Conservation (phyloP, 345 rosid species). For the Combretum micranthum region DNA sequence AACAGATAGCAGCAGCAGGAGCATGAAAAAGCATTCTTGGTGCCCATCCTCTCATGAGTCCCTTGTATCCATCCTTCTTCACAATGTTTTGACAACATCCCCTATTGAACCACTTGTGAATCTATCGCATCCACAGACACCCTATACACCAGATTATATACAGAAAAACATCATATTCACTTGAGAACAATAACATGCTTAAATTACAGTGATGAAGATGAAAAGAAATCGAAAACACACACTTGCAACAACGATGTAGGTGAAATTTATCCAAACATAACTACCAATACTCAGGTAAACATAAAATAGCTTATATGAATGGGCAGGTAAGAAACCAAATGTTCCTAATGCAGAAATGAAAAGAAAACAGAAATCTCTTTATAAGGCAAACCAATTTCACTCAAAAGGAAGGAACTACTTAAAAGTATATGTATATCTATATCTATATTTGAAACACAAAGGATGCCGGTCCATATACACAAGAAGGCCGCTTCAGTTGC, state of each 20-base stretch:
- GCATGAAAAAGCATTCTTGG: slow-evolving; percentile 99
- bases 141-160: slow-evolving; percentile 36
- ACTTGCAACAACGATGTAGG: background rate
- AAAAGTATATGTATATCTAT: too few relatives aligned
- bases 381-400: too few relatives aligned
- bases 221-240: background rate
- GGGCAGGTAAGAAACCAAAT: too few relatives aligned
- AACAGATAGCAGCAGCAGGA: slow-evolving; percentile 99
- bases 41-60: slow-evolving; percentile 87
- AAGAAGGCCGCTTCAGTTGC: too few relatives aligned
- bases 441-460: too few relatives aligned
- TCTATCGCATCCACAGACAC: slow-evolving; percentile 96
- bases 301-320: too few relatives aligned
- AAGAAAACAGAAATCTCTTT: too few relatives aligned
- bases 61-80: slow-evolving; percentile 76
- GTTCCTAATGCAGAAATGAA: too few relatives aligned
- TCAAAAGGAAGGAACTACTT: too few relatives aligned
- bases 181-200: background rate
- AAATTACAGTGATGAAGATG: too few relatives aligned
- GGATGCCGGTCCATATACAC: too few relatives aligned
- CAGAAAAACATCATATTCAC: slow-evolving; percentile 1
- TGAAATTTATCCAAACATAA: background rate
- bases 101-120: slow-evolving; percentile 61
- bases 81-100: slow-evolving; percentile 58
- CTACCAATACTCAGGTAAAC: too few relatives aligned